phyloP scores from a whole-genome alignment of 441 rosid species.

The Euphorbia celastroides region DNA sequence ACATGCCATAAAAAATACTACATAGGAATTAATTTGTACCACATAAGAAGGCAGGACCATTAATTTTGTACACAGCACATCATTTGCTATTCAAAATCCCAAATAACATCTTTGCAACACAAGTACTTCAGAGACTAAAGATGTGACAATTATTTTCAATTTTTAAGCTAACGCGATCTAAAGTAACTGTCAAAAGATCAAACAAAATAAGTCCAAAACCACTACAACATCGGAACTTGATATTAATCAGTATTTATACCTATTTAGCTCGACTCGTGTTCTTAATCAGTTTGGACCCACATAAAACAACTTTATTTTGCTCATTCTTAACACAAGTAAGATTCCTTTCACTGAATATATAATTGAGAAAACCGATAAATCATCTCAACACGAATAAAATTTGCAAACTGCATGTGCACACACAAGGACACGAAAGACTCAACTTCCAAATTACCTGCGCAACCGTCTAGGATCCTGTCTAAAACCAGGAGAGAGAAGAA shows the following conservation, averaged over 20 bases:
- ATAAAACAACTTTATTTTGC: not conserved
- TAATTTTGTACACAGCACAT: not conserved
- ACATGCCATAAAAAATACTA: not conserved
- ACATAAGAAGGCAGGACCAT: not conserved
- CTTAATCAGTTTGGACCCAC: not conserved
- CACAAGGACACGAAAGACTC: not conserved
- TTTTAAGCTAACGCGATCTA: too few species aligned
- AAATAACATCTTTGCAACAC: too few species aligned
- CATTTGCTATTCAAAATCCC: not conserved
- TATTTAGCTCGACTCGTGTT: not conserved
- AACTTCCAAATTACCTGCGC: constrained; percentile 80
- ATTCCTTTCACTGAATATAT: constrained; percentile 3
- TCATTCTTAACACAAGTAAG: too few species aligned
- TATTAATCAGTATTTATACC: not conserved
- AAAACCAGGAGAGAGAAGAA: constrained; percentile 61
- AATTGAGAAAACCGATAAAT: not conserved
- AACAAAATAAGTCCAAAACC: not conserved
- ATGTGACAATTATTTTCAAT: too few species aligned
- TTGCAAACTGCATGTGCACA: not conserved
- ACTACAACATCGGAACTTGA: not conserved
- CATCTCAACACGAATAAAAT: too few species aligned
- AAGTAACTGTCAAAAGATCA: not conserved
- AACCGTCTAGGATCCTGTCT: constrained; percentile 92
- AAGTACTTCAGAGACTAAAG: too few species aligned
- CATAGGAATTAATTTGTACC: not conserved